Base-by-base conservation (phyloP, 2,329 filamentous ascomycete genomes). In the Penicillium sp. region DNA sequence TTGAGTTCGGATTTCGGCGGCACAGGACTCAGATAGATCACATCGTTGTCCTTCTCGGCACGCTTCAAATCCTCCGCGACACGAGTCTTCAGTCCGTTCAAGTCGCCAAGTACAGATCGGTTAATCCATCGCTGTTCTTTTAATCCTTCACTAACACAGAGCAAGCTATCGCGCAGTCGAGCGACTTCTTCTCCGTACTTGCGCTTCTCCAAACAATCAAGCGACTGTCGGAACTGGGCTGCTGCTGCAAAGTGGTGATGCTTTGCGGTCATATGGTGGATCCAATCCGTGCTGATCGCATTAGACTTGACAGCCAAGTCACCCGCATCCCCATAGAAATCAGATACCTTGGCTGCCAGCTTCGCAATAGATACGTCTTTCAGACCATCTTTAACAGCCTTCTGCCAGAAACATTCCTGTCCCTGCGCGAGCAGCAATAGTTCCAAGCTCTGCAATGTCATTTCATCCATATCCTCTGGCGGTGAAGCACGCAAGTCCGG, bases 401-500 rank as follows among this genome's bases (percentile, higher is more conserved):
- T 97, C 64, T 94, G 89, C 94, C 94, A 99, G 74, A 94, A 97
- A 71, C 92, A 97, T 76, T 99, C 94, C 70, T 99, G 94, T 27
- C 89, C 92, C 71, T 99, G 92, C 1, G 92, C 93, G 9, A 99
- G 82, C 71, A 96, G 86, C 29, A 99, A 81, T 71, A 93, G 85
- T 63, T 90, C 85, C 43, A 97, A 77, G 49, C 90, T 91, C 65
- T 93, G 89, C 45, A 99, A 80, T 0, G 92, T 97, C 67, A 90
- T 84, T 47, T 86, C 83, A 66, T 99, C 94, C 92, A 99, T 96
- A 70, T 99, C 94, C 70, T 97, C 94, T 1, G 94, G 92, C 0
- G 92, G 91, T 13, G 88, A 85, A 2, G 89, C 83, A 55, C 92
- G 88, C 66, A 97, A 79, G 64, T 97, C 92, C 2, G 92, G 90